A percentile compares a stretch with the other conserved stretches of the same genome.
Evolutionary conservation across 148 eudicot species (phyloP).

Genomic region (Camellia granthamiana): DNA sequence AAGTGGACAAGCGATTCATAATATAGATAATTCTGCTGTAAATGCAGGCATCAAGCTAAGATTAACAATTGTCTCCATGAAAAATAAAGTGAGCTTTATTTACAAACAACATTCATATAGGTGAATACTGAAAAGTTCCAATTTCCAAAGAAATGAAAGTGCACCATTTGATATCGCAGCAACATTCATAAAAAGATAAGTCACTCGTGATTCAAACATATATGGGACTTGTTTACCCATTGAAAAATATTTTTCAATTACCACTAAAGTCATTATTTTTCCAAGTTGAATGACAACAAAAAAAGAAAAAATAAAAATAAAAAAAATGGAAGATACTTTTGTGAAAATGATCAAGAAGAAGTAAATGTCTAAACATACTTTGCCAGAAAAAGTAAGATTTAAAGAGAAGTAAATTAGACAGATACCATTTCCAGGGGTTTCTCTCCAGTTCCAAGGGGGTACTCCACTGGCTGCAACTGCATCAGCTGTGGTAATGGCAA

Average conservation of each 20-base stretch:
- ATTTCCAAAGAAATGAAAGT: background rate
- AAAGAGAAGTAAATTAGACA: background rate
- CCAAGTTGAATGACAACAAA: no score
- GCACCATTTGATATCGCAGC: background rate
- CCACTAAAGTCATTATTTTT: no score
- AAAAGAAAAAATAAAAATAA: no score
- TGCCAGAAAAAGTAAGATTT: background rate
- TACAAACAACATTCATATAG: background rate
- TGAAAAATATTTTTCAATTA: no score
- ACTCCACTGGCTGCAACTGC: constrained; percentile 50
- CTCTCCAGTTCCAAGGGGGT: constrained; percentile 75
- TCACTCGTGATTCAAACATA: no score
- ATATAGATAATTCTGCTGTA: background rate
- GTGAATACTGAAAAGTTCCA: background rate
- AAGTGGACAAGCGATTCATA: background rate
- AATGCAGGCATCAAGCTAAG: background rate
- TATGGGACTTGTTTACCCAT: no score
- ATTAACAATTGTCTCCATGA: background rate
- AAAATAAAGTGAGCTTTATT: background rate
- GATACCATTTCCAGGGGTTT: constrained; percentile 59
- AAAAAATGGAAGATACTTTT: no score
- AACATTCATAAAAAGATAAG: background rate
- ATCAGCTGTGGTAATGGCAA: constrained; percentile 64
- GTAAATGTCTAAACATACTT: background rate
- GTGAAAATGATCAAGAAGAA: background rate